Conservation (phyloP, 805 yeast species). For the Suhomyces tanzawaensis region DNA sequence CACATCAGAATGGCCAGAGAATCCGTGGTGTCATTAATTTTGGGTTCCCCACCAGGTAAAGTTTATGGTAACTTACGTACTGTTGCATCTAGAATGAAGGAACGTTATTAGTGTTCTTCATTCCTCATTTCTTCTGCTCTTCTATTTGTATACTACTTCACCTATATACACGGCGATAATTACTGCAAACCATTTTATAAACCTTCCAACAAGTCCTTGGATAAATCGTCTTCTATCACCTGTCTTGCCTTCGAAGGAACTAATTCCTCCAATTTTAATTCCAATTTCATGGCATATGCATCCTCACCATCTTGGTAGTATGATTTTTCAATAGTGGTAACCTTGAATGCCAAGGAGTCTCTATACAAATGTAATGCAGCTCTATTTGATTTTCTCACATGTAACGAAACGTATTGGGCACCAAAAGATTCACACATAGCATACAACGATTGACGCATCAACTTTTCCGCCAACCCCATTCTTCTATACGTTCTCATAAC, state of each 20-base stretch:
- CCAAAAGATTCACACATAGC: constrained; percentile 78
- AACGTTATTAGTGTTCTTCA: constrained; percentile 63
- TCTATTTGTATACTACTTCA: constrained; percentile 5
- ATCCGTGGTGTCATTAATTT: constrained; percentile 88
- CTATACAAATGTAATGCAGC: constrained; percentile 92
- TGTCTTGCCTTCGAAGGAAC: constrained; percentile 51
- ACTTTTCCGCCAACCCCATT: constrained; percentile 89
- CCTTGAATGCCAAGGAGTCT: constrained; percentile 81
- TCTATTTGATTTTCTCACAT: constrained; percentile 88
- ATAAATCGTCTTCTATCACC: constrained; percentile 53
- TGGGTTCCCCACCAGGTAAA: constrained; percentile 98
- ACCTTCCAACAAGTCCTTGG: constrained; percentile 30
- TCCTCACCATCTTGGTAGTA: constrained; percentile 98
- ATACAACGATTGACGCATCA: constrained; percentile 81
- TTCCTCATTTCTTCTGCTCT: background rate
- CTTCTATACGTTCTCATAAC: constrained; percentile 96
- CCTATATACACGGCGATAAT: background rate
- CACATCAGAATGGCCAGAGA: constrained; percentile 99
- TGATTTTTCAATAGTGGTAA: constrained; percentile 74
- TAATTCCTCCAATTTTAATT: constrained; percentile 57
- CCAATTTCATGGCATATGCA: constrained; percentile 91
- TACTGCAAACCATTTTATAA: constrained; percentile 4
- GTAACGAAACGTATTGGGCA: constrained; percentile 83
- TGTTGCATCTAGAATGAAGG: constrained; percentile 95
- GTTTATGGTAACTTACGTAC: constrained; percentile 96